phyloP scores from a whole-genome alignment of 208 protist species.

The Blastocrithidia nonstop region DNA sequence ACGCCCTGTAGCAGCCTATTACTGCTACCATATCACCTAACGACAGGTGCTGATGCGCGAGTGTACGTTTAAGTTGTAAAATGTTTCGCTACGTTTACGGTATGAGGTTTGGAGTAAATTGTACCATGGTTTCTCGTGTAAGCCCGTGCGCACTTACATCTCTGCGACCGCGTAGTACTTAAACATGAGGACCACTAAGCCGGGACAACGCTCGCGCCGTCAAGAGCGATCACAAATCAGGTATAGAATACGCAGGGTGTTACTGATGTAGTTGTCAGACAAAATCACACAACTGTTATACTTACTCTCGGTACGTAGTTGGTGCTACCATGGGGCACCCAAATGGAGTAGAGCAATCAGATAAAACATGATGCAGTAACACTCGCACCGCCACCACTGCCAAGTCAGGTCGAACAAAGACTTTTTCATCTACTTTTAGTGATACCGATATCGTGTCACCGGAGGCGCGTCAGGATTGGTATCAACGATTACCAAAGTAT shows the following conservation, averaged over 20 bases:
- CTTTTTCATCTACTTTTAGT: slow-evolving; percentile 32
- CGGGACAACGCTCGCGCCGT: slow-evolving; percentile 53
- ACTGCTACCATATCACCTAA: slow-evolving; percentile 64
- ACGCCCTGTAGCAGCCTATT: slow-evolving; percentile 39
- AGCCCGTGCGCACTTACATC: slow-evolving; percentile 16
- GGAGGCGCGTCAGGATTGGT: slow-evolving; percentile 46
- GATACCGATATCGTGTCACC: slow-evolving; percentile 52
- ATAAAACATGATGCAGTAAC: slow-evolving; percentile 56
- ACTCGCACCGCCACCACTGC: slow-evolving; percentile 64
- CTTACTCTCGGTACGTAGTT: slow-evolving; percentile 23
- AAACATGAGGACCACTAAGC: slow-evolving; percentile 60
- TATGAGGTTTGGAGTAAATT: slow-evolving; percentile 23
- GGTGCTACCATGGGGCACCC: slow-evolving; percentile 68
- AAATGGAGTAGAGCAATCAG: slow-evolving; percentile 60
- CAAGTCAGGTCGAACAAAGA: slow-evolving; percentile 68
- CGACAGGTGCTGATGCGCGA: slow-evolving; percentile 49
- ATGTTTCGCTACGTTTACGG: slow-evolving; percentile 44
- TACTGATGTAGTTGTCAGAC: slow-evolving; percentile 40
- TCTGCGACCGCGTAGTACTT: slow-evolving; percentile 27
- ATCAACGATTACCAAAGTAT: slow-evolving; percentile 53
- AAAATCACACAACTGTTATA: slow-evolving; percentile 53
- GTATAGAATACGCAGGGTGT: slow-evolving; percentile 51
- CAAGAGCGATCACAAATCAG: slow-evolving; percentile 70
- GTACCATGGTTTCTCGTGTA: slow-evolving; percentile 10
- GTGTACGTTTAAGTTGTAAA: slow-evolving; percentile 51